phyloP scores from a whole-genome alignment of 2,329 filamentous ascomycete species.

The Aureobasidium sp. region DNA sequence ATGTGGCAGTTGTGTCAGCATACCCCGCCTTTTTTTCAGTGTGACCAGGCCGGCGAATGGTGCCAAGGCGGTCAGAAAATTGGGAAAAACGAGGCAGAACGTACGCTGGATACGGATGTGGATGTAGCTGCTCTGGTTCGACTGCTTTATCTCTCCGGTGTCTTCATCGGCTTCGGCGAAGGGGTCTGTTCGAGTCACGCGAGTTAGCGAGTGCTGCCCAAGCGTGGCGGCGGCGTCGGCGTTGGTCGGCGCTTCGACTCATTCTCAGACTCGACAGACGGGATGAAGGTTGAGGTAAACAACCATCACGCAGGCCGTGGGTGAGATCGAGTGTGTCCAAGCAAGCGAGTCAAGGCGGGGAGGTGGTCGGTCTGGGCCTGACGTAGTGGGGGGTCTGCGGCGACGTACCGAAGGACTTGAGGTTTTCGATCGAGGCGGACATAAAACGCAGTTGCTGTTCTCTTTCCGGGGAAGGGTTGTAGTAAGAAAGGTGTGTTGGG shows the following conservation, averaged over 20 bases:
- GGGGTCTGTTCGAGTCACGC: constrained; percentile 63
- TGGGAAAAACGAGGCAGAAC: constrained; percentile 33
- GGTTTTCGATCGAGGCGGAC: constrained; percentile 83
- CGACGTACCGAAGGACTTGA: constrained; percentile 84
- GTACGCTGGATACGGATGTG: constrained; percentile 99
- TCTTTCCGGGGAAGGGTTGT: constrained; percentile 13
- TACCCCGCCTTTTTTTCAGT: constrained; percentile 13
- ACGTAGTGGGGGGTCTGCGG: constrained; percentile 22
- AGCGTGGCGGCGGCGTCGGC: constrained; percentile 4
- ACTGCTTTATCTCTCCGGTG: constrained; percentile 88
- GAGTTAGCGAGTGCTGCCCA: constrained; percentile 15
- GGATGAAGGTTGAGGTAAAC: not conserved
- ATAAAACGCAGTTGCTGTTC: constrained; percentile 54
- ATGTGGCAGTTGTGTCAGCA: constrained; percentile 35
- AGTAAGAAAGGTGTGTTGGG: not conserved
- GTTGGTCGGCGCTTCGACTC: not conserved
- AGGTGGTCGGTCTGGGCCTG: constrained; percentile 6
- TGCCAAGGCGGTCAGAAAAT: constrained; percentile 1
- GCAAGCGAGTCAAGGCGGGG: not conserved
- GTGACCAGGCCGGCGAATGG: not conserved
- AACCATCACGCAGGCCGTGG: not conserved
- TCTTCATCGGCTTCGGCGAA: constrained; percentile 99
- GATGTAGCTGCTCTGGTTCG: constrained; percentile 84
- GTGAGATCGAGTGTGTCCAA: not conserved
- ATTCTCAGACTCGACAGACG: not conserved